Conservation (phyloP, 2,329 filamentous ascomycete species). For the Curvularia eragrostidis region DNA sequence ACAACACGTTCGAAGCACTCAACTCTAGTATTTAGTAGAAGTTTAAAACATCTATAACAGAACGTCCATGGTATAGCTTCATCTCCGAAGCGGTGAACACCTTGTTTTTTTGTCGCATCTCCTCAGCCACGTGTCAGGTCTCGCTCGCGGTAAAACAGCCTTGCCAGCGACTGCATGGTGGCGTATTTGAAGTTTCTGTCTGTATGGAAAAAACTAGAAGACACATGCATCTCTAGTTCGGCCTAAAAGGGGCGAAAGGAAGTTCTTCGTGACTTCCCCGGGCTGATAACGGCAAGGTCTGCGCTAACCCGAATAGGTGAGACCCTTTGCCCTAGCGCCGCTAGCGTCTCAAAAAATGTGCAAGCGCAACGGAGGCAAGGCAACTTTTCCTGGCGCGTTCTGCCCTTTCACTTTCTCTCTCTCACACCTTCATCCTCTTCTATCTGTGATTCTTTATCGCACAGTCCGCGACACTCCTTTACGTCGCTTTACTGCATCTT, state of each 20-base stretch:
- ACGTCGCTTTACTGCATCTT: constrained; percentile 34
- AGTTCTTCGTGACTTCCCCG: constrained; percentile 13
- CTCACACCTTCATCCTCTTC: constrained; percentile 27
- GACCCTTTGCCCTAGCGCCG: constrained; percentile 15
- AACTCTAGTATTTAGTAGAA: neutral
- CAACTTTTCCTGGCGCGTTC: constrained; percentile 32
- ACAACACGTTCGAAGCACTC: neutral
- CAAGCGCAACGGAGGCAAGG: constrained; percentile 37
- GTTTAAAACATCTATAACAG: neutral
- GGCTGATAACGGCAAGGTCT: constrained; percentile 15
- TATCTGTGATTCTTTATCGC: constrained; percentile 26
- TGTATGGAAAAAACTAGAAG: neutral
- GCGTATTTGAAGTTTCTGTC: neutral
- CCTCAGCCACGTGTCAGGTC: neutral
- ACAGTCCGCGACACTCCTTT: constrained; percentile 33
- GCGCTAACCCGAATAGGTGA: constrained; percentile 13
- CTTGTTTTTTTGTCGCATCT: neutral
- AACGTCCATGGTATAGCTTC: neutral
- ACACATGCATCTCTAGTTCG: neutral
- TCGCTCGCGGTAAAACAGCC: neutral
- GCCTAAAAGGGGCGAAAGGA: constrained; percentile 10
- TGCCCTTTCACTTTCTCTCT: constrained; percentile 22
- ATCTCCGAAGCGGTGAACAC: neutral
- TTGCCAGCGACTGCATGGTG: neutral
- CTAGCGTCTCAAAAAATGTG: constrained; percentile 25